A percentile compares a stretch with the other conserved stretches of the same genome.
Evolutionary conservation across 495 filamentous ascomycete species (phyloP).

Genomic region (Neurospora tetrasperma): DNA sequence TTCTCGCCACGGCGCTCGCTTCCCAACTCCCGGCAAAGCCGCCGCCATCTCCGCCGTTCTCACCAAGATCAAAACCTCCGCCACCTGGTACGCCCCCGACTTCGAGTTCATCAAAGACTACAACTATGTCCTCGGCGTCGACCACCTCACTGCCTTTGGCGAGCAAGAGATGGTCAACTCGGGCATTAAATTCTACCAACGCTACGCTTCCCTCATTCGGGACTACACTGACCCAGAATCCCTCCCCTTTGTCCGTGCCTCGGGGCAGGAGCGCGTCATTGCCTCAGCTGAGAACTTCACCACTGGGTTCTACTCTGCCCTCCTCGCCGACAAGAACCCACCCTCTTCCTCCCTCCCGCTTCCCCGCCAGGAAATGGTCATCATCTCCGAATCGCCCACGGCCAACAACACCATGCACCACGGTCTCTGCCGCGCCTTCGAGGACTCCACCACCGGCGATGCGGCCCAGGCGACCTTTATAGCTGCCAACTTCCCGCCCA

Average conservation of each 20-base stretch:
- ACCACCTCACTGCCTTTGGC: constrained; percentile 65
- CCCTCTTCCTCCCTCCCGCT: constrained; percentile 17
- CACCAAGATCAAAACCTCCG: constrained; percentile 47
- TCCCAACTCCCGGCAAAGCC: constrained; percentile 58
- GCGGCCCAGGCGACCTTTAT: constrained; percentile 44
- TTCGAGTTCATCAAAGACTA: constrained; percentile 59
- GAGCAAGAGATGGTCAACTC: constrained; percentile 64
- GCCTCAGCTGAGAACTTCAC: constrained; percentile 63
- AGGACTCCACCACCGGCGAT: constrained; percentile 36
- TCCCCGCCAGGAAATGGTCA: constrained; percentile 45
- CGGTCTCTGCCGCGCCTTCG: constrained; percentile 55
- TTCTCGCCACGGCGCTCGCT: constrained; percentile 74
- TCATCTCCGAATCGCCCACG: constrained; percentile 51
- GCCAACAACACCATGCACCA: constrained; percentile 74
- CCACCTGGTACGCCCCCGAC: constrained; percentile 43
- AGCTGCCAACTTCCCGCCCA: constrained; percentile 47
- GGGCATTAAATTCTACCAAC: constrained; percentile 60
- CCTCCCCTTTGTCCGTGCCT: constrained; percentile 61
- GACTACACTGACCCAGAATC: constrained; percentile 13
- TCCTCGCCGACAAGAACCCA: constrained; percentile 31
- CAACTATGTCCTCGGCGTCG: constrained; percentile 60
- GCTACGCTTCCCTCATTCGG: constrained; percentile 49
- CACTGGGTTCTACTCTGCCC: constrained; percentile 56
- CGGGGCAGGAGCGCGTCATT: constrained; percentile 61
- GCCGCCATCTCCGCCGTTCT: constrained; percentile 45